phyloP scores from a whole-genome alignment of 192 early-diverging fungal genomes.

The Globomyces pollinis-pini region DNA sequence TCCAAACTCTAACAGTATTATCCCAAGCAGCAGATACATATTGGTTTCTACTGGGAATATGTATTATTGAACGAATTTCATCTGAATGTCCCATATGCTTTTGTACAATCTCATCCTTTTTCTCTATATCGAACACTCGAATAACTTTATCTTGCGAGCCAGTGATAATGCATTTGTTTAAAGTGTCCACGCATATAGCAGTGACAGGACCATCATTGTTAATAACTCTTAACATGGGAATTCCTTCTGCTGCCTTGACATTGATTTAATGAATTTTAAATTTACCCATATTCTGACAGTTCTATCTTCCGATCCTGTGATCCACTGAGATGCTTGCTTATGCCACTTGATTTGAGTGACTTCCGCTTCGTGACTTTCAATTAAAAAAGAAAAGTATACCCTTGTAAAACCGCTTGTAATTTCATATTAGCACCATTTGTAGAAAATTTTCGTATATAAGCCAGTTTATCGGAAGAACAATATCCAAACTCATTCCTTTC shows the following conservation, averaged over 20 bases:
- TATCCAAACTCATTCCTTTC: conserved; percentile 52
- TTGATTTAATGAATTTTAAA: conserved; percentile 19
- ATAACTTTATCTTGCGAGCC: conserved; percentile 48
- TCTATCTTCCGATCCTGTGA: conserved; percentile 56
- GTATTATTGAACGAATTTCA: conserved; percentile 44
- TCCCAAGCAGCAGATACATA: conserved; percentile 55
- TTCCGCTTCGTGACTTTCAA: conserved; percentile 50
- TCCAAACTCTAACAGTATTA: conserved; percentile 51
- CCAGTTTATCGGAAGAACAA: conserved; percentile 42
- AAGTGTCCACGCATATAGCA: conserved; percentile 40
- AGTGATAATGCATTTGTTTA: conserved; percentile 48
- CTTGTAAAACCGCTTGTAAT: conserved; percentile 43
- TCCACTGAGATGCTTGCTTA: conserved; percentile 32
- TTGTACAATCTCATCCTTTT: conserved; percentile 50
- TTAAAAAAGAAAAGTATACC: not conserved
- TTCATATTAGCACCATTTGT: conserved; percentile 44
- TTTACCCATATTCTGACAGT: conserved; percentile 45
- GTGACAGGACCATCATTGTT: conserved; percentile 54
- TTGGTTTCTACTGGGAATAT: conserved; percentile 47
- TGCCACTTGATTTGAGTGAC: conserved; percentile 54
- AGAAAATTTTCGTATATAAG: conserved; percentile 46
- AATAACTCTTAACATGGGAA: conserved; percentile 42
- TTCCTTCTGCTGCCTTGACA: conserved; percentile 30
- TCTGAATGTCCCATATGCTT: conserved; percentile 51
- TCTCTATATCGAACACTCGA: conserved; percentile 47